A percentile compares a stretch with the other conserved stretches of the same genome.
phyloP scores from a whole-genome alignment of 78 protist species.

The Mastigamoeba balamuthi region DNA sequence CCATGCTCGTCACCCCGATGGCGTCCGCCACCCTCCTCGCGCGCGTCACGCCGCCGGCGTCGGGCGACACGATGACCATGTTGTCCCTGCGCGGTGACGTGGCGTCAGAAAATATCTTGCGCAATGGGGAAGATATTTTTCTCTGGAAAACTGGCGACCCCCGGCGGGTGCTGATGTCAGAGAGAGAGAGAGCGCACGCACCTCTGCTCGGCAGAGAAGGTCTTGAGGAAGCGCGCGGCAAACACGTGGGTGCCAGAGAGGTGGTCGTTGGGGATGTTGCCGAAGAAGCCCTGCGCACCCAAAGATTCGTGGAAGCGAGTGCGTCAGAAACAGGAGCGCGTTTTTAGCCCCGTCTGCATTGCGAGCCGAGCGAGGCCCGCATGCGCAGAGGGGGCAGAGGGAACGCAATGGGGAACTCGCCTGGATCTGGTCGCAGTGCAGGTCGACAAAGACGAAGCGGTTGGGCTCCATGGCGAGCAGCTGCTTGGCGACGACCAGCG shows the following conservation, averaged over 20 bases:
- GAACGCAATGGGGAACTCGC: not conserved
- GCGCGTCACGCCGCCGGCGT: constrained; percentile 78
- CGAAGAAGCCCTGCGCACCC: constrained; percentile 29
- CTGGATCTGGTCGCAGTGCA: constrained; percentile 57
- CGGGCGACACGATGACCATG: constrained; percentile 66
- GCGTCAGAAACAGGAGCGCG: too few relatives aligned
- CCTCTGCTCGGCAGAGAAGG: not conserved
- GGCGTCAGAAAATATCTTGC: not conserved
- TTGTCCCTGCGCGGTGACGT: not conserved
- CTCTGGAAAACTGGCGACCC: too few relatives aligned
- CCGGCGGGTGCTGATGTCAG: too few relatives aligned
- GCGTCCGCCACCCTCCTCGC: constrained; percentile 69
- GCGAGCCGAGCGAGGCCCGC: too few relatives aligned
- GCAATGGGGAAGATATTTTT: not conserved
- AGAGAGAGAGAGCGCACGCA: too few relatives aligned
- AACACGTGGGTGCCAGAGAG: constrained; percentile 66
- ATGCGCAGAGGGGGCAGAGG: too few relatives aligned
- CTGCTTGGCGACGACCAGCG: constrained; percentile 72
- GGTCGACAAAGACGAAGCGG: constrained; percentile 73
- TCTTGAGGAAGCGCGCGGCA: constrained; percentile 35
- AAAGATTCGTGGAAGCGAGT: not conserved
- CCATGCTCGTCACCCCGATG: constrained; percentile 39
- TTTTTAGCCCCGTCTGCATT: too few relatives aligned
- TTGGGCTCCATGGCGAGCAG: constrained; percentile 75
- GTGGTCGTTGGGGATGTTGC: constrained; percentile 70